Evolutionary conservation across 192 early-diverging fungal genomes (phyloP).

Genomic region (Backusella liffmaniae): DNA sequence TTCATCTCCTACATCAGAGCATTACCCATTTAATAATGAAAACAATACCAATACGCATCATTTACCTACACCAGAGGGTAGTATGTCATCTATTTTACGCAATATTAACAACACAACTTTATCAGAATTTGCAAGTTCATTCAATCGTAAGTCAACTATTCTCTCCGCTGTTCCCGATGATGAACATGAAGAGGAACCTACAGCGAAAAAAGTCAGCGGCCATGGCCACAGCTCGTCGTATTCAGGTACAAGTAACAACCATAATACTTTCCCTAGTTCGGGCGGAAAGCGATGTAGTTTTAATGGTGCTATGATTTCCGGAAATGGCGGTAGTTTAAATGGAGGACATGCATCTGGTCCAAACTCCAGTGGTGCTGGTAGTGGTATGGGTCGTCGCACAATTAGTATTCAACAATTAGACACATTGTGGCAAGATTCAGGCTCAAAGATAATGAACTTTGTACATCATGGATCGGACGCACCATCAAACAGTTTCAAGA

Average conservation of each 20-base stretch:
- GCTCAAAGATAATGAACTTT: slow-evolving; percentile 27
- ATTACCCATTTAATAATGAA: not conserved
- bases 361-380: not conserved
- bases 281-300: not conserved
- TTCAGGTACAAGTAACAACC: not conserved
- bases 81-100: slow-evolving; percentile 8
- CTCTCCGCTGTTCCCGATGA: slow-evolving; percentile 11
- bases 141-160: slow-evolving; percentile 16
- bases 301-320: slow-evolving; percentile 12
- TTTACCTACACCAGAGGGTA: slow-evolving; percentile 11
- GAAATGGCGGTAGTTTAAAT: not conserved
- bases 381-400: slow-evolving; percentile 17
- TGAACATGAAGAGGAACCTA: not conserved
- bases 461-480: slow-evolving; percentile 16
- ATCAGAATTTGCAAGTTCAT: slow-evolving; percentile 1
- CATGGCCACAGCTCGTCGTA: not conserved
- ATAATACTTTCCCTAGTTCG: not conserved
- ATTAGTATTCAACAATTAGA: slow-evolving; percentile 35
- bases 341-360: not conserved
- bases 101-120: slow-evolving; percentile 14
- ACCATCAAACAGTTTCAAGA: not conserved
- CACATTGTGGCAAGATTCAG: slow-evolving; percentile 26
- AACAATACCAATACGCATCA: not conserved
- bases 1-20: not conserved
- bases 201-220: not conserved